Evolutionary conservation across 179 eudicot species (phyloP), one percentile per base, ranked within the genome.

Genomic region (Spergularia azorica): DNA sequence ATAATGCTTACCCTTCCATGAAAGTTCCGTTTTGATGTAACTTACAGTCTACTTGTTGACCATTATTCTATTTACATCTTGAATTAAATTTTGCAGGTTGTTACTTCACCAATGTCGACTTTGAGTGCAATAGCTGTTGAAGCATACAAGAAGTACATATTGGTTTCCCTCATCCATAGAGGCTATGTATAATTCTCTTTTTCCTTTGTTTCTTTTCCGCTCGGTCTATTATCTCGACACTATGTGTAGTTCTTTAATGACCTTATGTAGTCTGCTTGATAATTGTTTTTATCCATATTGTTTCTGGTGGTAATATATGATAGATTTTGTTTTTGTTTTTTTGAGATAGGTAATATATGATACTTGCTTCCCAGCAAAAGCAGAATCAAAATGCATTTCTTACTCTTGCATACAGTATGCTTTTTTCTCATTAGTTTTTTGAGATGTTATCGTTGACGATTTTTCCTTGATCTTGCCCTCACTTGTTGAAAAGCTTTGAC

Each of bases 141-240:
- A 85, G 98, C 97, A 48, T 95, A 93, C 89, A 95, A 95, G 72
- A 93, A 93, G 72, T 92, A 95, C 71, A 88, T 95, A 70, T 83
- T 95, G 82, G 97, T 93, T 74, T 93, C 97, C 41, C 95, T 95
- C 81, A 88, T 95, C 79, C 97, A 90, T 87, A 88, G 77, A 80
- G 97, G 98, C 62, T 97, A 93, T 97, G 98, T 70, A 9, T 70
- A 17, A 54, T 14, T 18, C 41, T 95, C 79, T 72, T 56, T 8
- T 36, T 48, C 10, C 0, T 39, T 60, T 55, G 50, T 21, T 57
- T 51, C 20, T 73, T 38, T 74, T n/a, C 41, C 32, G 57, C n/a
- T 67, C 55, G 3, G 52, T 12, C 26, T 26, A 48, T 12, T 26
- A 3, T 51, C 55, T 6, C 6, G 38, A 9, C 48, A 18, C 54